Evolutionary conservation across 2,329 filamentous ascomycete genomes (phyloP), one percentile per base, ranked within the genome.

Genomic region (Aspergillus sp.): DNA sequence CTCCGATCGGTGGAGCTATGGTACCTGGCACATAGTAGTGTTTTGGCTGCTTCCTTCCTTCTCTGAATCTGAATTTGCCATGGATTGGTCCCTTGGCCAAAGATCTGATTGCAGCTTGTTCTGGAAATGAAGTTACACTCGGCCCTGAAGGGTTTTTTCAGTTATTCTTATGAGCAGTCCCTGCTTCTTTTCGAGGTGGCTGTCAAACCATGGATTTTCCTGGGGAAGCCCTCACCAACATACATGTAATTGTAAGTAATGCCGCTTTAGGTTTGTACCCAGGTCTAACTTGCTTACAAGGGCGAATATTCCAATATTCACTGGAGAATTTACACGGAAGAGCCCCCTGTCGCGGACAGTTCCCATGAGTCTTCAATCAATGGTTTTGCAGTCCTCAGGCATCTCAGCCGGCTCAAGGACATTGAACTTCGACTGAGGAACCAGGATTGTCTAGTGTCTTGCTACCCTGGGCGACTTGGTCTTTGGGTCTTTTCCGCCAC

Each of bases 141-240:
- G 34, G 34, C 26, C 31, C 31, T 41, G 38, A 42, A 44, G 35
- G 37, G 41, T 41, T 44, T 37, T 40, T 39, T 43, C n/a, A 44
- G 46, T 41, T 44, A 48, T 45, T 40, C 44, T 42, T 43, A 48
- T 45, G 43, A 45, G 43, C 42, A 47, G 42, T 42, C 43, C 38
- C 45, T 41, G 39, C 43, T 47, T 42, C 49, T 39, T 41, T 32
- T 41, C 30, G 34, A 40, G 39, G 45, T 43, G 42, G 39, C 44
- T 36, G 30, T 37, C 47, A 41, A 55, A 59, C 36, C 41, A 64
- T 64, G 60, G 61, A 64, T 44, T 64, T 64, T 49, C 61, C 61
- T 38, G 57, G 55, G 41, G 53, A 50, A 38, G 57, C 57, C 36
- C 55, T 54, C 42, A 64, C 61, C 27, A 64, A 64, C 41, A 48